phyloP scores from a whole-genome alignment of 208 protist genomes.

The Porcisia deanei region DNA sequence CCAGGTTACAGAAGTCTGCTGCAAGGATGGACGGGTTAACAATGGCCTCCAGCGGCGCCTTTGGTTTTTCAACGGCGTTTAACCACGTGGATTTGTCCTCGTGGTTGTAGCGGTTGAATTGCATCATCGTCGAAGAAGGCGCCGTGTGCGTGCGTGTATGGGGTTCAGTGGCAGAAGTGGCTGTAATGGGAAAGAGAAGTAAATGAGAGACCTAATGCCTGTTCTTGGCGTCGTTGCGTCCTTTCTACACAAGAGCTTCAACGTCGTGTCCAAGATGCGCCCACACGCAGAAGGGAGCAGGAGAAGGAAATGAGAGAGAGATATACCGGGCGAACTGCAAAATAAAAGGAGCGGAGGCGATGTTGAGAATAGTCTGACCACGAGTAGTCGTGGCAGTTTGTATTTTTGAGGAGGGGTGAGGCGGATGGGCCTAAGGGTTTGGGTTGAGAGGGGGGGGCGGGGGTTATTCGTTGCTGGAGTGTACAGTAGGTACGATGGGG shows the following conservation, averaged over 20 bases:
- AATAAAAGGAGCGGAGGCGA: background rate
- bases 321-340: background rate
- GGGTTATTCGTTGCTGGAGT: background rate
- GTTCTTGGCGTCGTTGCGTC: background rate
- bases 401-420: background rate
- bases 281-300: background rate
- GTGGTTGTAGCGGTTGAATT: conserved; percentile 41
- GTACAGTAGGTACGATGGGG: background rate
- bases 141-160: background rate
- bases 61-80: conserved; percentile 41
- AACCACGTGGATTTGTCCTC: conserved; percentile 63
- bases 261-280: background rate
- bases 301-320: background rate
- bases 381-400: background rate
- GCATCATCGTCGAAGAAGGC: background rate
- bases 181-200: background rate
- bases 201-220: background rate
- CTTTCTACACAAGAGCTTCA: background rate
- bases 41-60: conserved; percentile 51
- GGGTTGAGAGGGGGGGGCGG: no score
- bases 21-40: conserved; percentile 93
- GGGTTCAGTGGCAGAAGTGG: background rate
- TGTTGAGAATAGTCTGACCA: background rate
- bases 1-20: conserved; percentile 84
- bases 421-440: no score